Conservation (phyloP, 148 eudicot genomes). For the Camellia granthamiana region DNA sequence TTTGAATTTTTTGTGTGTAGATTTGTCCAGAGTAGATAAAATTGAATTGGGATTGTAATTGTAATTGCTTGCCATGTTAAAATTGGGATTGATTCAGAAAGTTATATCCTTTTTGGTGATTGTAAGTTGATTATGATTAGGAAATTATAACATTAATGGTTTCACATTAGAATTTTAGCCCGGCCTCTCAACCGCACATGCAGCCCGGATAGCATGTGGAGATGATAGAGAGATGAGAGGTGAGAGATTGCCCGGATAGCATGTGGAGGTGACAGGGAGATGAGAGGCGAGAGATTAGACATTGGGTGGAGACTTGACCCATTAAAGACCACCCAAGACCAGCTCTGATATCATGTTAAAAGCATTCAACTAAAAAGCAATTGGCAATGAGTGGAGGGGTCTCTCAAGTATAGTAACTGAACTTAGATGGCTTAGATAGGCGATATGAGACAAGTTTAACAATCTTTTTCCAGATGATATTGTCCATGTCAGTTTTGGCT, state of each 20-base stretch:
- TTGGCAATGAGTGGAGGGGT: no score
- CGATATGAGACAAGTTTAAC: no score
- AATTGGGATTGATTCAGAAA: background rate
- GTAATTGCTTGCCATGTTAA: background rate
- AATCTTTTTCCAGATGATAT: background rate
- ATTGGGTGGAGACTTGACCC: no score
- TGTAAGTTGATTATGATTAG: background rate
- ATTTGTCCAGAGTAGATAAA: background rate
- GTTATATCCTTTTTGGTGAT: background rate
- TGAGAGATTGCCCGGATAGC: no score
- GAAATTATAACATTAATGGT: background rate
- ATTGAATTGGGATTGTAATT: background rate
- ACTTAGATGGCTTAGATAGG: no score
- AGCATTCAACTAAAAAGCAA: no score
- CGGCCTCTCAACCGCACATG: background rate
- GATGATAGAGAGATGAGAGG: no score
- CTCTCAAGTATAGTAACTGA: no score
- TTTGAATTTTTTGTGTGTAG: background rate
- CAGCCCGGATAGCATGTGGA: background rate
- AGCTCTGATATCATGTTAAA: no score
- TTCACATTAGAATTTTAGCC: background rate
- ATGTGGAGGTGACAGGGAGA: no score
- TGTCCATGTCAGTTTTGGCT: background rate
- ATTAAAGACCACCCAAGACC: no score
- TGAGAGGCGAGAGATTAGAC: no score